Percentiles rank a stretch among this genome's conserved stretches.
These are phyloP conservation scores for Nannizzia gypsea DNA, from an alignment of 2,329 filamentous ascomycete species.

Conservation along the genomic window DNA sequence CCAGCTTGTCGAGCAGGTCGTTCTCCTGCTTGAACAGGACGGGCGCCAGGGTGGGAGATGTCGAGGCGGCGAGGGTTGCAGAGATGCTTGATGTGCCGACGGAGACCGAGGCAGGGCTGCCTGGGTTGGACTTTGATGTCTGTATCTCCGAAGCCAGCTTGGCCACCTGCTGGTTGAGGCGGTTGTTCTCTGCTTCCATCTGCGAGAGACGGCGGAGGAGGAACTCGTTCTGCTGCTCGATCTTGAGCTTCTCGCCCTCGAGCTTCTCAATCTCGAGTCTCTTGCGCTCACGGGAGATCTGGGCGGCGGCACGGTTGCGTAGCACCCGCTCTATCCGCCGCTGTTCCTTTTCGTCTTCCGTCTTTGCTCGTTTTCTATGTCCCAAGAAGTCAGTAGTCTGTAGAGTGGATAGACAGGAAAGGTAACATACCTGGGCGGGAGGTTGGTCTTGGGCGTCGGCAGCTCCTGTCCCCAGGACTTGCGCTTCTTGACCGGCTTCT, in stretches of 20 bases:
- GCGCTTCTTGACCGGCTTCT: constrained; percentile 78
- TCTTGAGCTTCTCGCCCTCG: constrained; percentile 49
- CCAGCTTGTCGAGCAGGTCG: constrained; percentile 32
- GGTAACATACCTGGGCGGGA: constrained; percentile 72
- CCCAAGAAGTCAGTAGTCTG: constrained; percentile 2
- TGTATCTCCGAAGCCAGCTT: constrained; percentile 38
- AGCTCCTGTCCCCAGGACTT: constrained; percentile 99
- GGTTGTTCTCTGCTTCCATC: constrained; percentile 45
- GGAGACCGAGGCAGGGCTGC: not conserved
- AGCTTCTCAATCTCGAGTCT: constrained; percentile 78
- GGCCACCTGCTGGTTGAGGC: constrained; percentile 39
- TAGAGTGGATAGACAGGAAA: not conserved
- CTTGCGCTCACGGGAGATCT: constrained; percentile 92
- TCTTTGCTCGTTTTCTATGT: constrained; percentile 85
- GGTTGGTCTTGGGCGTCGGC: constrained; percentile 89
- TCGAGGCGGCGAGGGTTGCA: constrained; percentile 25
- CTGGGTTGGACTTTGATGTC: constrained; percentile 24
- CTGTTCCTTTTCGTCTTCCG: constrained; percentile 97
- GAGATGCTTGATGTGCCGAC: constrained; percentile 5
- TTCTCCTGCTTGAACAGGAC: constrained; percentile 36
- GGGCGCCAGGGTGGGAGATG: constrained; percentile 31
- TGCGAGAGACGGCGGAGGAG: constrained; percentile 53
- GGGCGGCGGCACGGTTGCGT: constrained; percentile 86
- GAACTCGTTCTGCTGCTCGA: constrained; percentile 61
- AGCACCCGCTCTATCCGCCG: constrained; percentile 93